A percentile compares a stretch with the other conserved stretches of the same genome.
Conservation (phyloP, 2,329 filamentous ascomycete genomes). For the Arthroderma sp. region DNA sequence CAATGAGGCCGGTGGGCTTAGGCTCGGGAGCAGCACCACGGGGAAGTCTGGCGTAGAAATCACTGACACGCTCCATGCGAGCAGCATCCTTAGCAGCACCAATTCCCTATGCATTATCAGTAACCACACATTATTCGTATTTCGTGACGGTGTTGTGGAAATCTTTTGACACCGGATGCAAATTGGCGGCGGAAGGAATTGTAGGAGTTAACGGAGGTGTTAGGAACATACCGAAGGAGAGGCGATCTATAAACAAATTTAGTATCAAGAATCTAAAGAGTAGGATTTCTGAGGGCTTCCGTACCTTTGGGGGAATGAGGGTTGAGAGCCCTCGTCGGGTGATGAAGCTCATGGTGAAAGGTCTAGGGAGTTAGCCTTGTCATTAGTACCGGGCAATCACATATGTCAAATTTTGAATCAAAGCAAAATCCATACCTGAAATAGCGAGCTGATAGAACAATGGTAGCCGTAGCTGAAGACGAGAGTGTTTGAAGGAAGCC, state of each 20-base stretch:
- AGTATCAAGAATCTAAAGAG: too few relatives aligned
- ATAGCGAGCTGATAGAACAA: too few relatives aligned
- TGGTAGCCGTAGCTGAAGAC: too few relatives aligned
- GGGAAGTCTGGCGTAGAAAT: conserved; percentile 97
- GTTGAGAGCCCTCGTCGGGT: conserved; percentile 86
- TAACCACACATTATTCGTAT: neutral
- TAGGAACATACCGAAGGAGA: conserved; percentile 61
- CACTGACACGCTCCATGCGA: conserved; percentile 95
- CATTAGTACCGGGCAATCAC: too few relatives aligned
- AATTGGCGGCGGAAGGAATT: too few relatives aligned
- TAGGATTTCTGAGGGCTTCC: conserved; percentile 13
- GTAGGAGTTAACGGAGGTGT: neutral
- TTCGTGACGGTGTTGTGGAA: too few relatives aligned
- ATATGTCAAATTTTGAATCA: too few relatives aligned
- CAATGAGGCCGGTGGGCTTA: conserved; percentile 69
- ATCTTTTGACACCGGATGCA: too few relatives aligned
- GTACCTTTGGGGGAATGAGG: conserved; percentile 97
- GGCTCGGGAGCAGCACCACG: conserved; percentile 76
- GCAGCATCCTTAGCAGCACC: conserved; percentile 89
- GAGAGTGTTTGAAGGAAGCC: too few relatives aligned
- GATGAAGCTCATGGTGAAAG: conserved; percentile 76
- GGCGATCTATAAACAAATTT: conserved; percentile 47
- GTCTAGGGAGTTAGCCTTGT: neutral
- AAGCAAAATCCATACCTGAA: too few relatives aligned
- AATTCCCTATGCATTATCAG: conserved; percentile 52